Base-by-base conservation (phyloP, 768 basidiomycete genomes). In the Podaxis pistillaris region DNA sequence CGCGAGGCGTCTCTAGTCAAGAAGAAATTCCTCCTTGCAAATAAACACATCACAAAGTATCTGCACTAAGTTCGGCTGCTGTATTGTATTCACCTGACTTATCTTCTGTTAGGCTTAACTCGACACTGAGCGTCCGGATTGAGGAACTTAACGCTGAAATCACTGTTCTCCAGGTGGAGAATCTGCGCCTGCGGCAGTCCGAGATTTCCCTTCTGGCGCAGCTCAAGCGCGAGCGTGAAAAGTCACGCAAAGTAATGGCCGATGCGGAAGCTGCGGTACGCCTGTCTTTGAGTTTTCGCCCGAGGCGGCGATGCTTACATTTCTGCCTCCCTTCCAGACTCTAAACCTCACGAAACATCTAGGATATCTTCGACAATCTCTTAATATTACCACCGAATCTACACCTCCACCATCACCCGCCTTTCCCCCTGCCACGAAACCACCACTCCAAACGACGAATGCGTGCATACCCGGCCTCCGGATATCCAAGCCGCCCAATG, bases 31-130 rank as follows among this genome's bases (percentile, higher is more conserved):
- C 81, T 94, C 22, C 87, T 93, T 63, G 91, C 91, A 62, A 94
- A 94, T 77, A 93, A 93, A 75, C 92, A 93, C 76, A 94, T 94
- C 71, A 93, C 92, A 26, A 94, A 93, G 91, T 93, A 68, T 41
- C 83, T 73, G 30, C n/a, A 0, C 17, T 44, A 30, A 41, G 33
- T 30, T 46, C 36, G 37, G 28, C 40, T n/a, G 30, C 13, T 38
- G n/a, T 24, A n/a, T 41, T 58, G 22, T 49, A 15, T 46, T 40
- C 47, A 19, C 40, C 50, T 36, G 26, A 17, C 62, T 30, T 17
- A 24, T 47, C 22, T 19, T 51, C 28, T 30, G 6, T 9, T 67
- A 93, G 91, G 72, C 86, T 93, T 65, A 94, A 94, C 77, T 91
- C 91, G 47, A 92, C 90, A 17, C 81, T 94, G 65, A 92, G 90